These are phyloP conservation scores for Phaeosphaeriaceae sp. DNA, from an alignment of 2,329 filamentous ascomycete species.

Conservation along the genomic window DNA sequence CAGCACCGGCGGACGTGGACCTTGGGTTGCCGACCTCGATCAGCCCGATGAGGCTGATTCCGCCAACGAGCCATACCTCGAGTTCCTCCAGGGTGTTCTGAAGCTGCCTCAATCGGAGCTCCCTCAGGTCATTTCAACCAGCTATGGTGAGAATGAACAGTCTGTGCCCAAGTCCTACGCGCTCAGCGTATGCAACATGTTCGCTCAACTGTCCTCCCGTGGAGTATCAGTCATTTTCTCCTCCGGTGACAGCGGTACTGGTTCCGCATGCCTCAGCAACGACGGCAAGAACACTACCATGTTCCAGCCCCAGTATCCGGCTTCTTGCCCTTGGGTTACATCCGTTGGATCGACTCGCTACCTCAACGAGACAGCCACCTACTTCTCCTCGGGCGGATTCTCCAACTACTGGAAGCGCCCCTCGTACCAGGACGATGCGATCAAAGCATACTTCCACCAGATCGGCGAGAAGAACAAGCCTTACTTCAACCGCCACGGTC, in stretches of 20 bases:
- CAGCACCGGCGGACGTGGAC: constrained; percentile 64
- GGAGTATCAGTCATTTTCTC: constrained; percentile 69
- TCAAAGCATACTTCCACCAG: constrained; percentile 54
- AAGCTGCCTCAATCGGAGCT: constrained; percentile 58
- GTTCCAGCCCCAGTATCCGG: constrained; percentile 69
- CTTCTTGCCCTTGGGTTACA: constrained; percentile 72
- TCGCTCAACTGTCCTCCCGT: constrained; percentile 68
- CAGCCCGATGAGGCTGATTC: constrained; percentile 50
- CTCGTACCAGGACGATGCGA: constrained; percentile 54
- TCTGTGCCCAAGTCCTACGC: constrained; percentile 67
- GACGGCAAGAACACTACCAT: constrained; percentile 63
- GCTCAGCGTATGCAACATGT: constrained; percentile 67
- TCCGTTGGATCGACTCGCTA: constrained; percentile 67
- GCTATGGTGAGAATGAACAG: constrained; percentile 73
- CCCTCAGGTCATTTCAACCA: constrained; percentile 68
- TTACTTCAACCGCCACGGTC: constrained; percentile 61
- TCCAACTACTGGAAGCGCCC: constrained; percentile 57
- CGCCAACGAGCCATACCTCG: constrained; percentile 72
- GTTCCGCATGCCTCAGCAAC: constrained; percentile 61
- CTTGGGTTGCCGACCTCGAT: constrained; percentile 58
- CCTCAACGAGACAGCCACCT: constrained; percentile 49
- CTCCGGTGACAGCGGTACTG: constrained; percentile 67
- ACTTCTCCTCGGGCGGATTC: constrained; percentile 61
- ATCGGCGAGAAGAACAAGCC: constrained; percentile 53
- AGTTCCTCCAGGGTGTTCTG: constrained; percentile 65